Evolutionary conservation across 2,329 filamentous ascomycete species (phyloP).

Genomic region (Pseudopyricularia javanii): DNA sequence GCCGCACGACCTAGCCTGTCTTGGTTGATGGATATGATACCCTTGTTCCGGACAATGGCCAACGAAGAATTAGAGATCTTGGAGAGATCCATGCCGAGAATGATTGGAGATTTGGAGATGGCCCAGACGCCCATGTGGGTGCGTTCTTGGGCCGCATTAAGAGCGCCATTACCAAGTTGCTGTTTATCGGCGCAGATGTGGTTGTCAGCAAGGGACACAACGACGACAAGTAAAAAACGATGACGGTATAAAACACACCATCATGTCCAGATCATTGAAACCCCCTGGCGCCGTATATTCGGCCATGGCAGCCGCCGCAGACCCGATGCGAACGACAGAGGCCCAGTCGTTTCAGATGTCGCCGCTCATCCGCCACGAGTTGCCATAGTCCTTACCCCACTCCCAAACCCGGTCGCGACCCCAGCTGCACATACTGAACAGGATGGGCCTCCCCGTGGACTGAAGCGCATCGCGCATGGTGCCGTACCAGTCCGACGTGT

Average conservation of each 20-base stretch:
- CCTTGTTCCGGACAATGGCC: slow-evolving; percentile 12
- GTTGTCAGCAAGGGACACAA: neutral
- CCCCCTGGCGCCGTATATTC: slow-evolving; percentile 13
- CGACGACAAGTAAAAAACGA: neutral
- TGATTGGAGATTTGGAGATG: slow-evolving; percentile 14
- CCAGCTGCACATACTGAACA: slow-evolving; percentile 34
- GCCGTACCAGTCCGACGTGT: slow-evolving; percentile 26
- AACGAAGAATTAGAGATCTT: slow-evolving; percentile 10
- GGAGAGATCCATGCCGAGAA: slow-evolving; percentile 13
- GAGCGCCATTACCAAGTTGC: slow-evolving; percentile 8
- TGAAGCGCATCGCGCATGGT: slow-evolving; percentile 30
- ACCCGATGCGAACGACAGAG: slow-evolving; percentile 7
- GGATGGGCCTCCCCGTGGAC: slow-evolving; percentile 19
- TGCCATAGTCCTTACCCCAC: slow-evolving; percentile 30
- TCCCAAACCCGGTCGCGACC: slow-evolving; percentile 25
- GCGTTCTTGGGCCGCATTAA: slow-evolving; percentile 10
- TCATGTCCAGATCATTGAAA: slow-evolving; percentile 18
- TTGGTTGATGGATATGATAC: slow-evolving; percentile 15
- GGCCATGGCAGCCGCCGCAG: slow-evolving; percentile 4
- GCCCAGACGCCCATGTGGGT: slow-evolving; percentile 16
- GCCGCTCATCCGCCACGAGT: slow-evolving; percentile 27
- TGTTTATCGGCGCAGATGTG: neutral
- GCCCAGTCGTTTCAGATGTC: slow-evolving; percentile 21
- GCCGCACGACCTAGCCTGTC: slow-evolving; percentile 13
- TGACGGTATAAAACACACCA: slow-evolving; percentile 4